Evolutionary conservation across 805 yeast species (phyloP).

Genomic region (Cyberlindnera nakhonratchasimensis): DNA sequence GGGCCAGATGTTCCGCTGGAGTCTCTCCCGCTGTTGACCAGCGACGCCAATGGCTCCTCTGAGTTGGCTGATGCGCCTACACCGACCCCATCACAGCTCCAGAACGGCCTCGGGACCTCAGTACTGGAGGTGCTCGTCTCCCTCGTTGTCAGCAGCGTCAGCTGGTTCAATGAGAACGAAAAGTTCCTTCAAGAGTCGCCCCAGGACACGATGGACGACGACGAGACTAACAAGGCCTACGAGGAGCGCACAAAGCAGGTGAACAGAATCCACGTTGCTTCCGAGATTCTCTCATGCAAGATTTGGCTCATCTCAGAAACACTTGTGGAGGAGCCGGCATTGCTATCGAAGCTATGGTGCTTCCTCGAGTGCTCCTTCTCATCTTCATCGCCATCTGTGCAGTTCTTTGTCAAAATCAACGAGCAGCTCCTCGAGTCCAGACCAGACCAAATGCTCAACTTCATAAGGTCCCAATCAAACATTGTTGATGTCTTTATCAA

Average conservation of each 20-base stretch:
- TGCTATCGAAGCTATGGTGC: slow-evolving; percentile 73
- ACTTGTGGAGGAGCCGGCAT: slow-evolving; percentile 65
- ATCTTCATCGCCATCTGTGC: slow-evolving; percentile 68
- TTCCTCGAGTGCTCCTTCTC: slow-evolving; percentile 55
- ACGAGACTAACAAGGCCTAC: slow-evolving; percentile 16
- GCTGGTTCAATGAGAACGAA: slow-evolving; percentile 34
- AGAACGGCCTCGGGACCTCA: slow-evolving; percentile 31
- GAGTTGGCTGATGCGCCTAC: background rate
- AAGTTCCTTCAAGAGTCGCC: slow-evolving; percentile 6
- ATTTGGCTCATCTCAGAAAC: slow-evolving; percentile 91
- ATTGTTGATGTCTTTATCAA: slow-evolving; percentile 68
- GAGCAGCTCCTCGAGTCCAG: slow-evolving; percentile 84
- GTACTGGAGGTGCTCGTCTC: slow-evolving; percentile 43
- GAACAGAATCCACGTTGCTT: slow-evolving; percentile 54
- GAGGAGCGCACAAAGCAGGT: slow-evolving; percentile 12
- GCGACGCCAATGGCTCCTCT: slow-evolving; percentile 4
- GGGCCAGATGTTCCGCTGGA: slow-evolving; percentile 3
- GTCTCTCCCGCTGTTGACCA: background rate
- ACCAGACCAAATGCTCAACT: slow-evolving; percentile 55
- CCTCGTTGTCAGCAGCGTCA: slow-evolving; percentile 38
- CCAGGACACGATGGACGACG: slow-evolving; percentile 4
- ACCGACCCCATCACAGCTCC: slow-evolving; percentile 1
- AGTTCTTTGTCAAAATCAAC: slow-evolving; percentile 82
- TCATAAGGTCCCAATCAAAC: slow-evolving; percentile 46
- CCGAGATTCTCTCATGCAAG: slow-evolving; percentile 85